Percentiles rank a stretch among this genome's conserved stretches.
Conservation (phyloP, 257 asterid species). For the Handroanthus guayacan region DNA sequence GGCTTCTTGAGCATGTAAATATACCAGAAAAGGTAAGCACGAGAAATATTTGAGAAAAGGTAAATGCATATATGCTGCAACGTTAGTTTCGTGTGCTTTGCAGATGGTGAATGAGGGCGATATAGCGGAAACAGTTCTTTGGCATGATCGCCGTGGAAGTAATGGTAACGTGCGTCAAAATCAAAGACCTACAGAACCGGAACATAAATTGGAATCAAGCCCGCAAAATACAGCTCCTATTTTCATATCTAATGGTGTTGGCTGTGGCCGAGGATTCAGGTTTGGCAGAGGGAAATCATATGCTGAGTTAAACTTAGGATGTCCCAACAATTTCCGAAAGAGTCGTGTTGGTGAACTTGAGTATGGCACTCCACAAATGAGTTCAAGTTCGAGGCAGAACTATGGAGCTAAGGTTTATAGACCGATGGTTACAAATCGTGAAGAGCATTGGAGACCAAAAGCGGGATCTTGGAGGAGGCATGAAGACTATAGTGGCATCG, state of each 20-base stretch:
- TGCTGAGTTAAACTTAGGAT: no score
- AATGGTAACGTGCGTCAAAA: conserved; percentile 25
- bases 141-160: conserved; percentile 39
- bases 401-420: not conserved
- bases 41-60: not conserved
- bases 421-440: not conserved
- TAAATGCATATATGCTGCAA: not conserved
- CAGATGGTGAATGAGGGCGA: conserved; percentile 35
- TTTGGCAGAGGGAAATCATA: conserved; percentile 32
- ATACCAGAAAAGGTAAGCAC: conserved; percentile 26
- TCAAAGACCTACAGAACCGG: not conserved
- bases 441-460: not conserved
- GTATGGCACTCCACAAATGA: not conserved
- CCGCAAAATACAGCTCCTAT: not conserved
- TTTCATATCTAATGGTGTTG: not conserved
- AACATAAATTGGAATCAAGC: not conserved
- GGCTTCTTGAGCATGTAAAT: conserved; percentile 39
- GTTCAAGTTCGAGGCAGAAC: no score
- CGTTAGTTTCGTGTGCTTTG: not conserved
- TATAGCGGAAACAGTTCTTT: conserved; percentile 34
- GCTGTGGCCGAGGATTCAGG: conserved; percentile 26
- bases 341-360: not conserved
- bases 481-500: not conserved
- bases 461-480: not conserved
- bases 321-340: no score